Evolutionary conservation across 306 rosid species (phyloP), one percentile per base, ranked within the genome.

Genomic region (Prunus campanulata): DNA sequence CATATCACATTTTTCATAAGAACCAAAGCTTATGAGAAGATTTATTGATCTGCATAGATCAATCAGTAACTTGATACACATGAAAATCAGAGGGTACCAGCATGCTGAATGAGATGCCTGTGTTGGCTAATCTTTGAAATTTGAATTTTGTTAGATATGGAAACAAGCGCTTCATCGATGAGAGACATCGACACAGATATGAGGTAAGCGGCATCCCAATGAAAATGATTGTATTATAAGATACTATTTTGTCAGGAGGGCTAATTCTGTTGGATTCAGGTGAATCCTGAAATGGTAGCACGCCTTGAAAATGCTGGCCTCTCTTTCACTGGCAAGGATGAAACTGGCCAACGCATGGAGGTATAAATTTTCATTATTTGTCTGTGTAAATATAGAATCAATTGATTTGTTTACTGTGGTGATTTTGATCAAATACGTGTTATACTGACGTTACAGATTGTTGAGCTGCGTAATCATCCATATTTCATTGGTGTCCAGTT

Each of bases 401-500:
- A 42, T 56, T 72, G 61, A 56, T 62, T 35, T 60, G 55, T 30
- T 59, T 14, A 74, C 49, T 46, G 29, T 13, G 50, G 11, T 52
- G 68, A 6, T 44, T 74, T 54, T 83, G 65, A 77, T 20, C 30
- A 55, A 11, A 63, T 72, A n/a, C 57, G 72, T 78, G 66, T 66
- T 39, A 25, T 61, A 25, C 55, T 19, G 46, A 64, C 80, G 51
- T 48, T 68, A 62, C 88, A 94, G 97, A 89, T 94, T 84, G 85
- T 92, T 49, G 98, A 94, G 85, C 79, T 94, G 65, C 86, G 84
- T n/a, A 84, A 83, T 76, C 98, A 94, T 89, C 98, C 97, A 9
- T 94, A 86, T 78, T 94, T 83, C 47, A n/a, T 92, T 19, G 98
- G 98, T 39, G 96, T 82, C 81, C 98, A 94, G 77, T 94, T 90